Conservation (phyloP, 75 land plant genomes). For the Pinus tabuliformis region DNA sequence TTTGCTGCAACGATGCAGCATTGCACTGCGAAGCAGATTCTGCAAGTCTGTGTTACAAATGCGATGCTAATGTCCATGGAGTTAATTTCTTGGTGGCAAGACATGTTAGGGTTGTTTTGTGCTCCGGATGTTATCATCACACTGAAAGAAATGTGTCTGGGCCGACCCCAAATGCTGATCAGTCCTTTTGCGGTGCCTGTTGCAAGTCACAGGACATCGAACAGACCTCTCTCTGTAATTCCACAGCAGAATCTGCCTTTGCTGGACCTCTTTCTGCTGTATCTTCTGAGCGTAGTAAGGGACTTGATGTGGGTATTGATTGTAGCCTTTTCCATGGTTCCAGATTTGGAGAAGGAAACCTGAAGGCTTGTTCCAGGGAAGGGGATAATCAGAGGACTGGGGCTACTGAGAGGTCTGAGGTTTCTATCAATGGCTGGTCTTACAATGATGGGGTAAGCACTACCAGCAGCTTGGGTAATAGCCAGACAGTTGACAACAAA, state of each 20-base stretch:
- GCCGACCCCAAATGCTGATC: background rate
- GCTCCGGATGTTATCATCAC: conserved; percentile 20
- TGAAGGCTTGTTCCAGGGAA: background rate
- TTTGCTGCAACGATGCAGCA: conserved; percentile 22
- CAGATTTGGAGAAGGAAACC: background rate
- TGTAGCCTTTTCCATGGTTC: background rate
- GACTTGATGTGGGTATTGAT: background rate
- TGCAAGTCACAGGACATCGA: background rate
- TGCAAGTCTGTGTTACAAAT: conserved; percentile 45
- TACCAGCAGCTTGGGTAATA: background rate
- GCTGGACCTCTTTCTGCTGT: background rate
- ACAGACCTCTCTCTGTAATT: conserved; percentile 16
- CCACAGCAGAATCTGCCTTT: conserved; percentile 18
- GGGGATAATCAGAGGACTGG: background rate
- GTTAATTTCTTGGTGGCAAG: conserved; percentile 68
- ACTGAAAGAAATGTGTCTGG: conserved; percentile 14
- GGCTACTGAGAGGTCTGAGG: background rate
- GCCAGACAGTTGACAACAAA: no score
- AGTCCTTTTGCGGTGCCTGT: conserved; percentile 13
- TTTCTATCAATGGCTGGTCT: background rate
- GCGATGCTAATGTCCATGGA: conserved; percentile 46
- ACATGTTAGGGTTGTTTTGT: conserved; percentile 30
- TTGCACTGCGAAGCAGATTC: conserved; percentile 40
- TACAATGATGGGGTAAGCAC: no score
- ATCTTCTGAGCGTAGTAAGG: background rate